Evolutionary conservation across 108 stramenopile species (phyloP).

Genomic region (Cyclotella choctawhatcheeana): DNA sequence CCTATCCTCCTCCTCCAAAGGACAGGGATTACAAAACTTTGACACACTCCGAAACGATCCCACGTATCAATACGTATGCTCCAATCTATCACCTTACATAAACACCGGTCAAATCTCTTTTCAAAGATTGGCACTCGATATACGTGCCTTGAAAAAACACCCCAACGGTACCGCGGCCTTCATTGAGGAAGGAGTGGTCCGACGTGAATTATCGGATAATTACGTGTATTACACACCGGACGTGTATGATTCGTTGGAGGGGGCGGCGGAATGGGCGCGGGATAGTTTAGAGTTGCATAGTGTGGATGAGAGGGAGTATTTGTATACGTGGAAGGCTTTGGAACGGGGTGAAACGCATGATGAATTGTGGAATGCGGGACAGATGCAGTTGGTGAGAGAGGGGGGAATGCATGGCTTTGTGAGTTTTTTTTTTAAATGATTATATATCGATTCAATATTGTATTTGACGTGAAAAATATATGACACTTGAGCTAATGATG

Average conservation of each 20-base stretch:
- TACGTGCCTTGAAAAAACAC: constrained; percentile 75
- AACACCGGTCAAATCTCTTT: constrained; percentile 91
- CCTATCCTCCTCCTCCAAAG: constrained; percentile 47
- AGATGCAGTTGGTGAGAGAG: constrained; percentile 87
- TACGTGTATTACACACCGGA: constrained; percentile 93
- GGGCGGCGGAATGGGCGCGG: constrained; percentile 93
- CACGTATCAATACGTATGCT: constrained; percentile 68
- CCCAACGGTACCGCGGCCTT: constrained; percentile 83
- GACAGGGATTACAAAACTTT: constrained; percentile 71
- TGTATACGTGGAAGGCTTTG: constrained; percentile 86
- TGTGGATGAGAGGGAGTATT: constrained; percentile 82
- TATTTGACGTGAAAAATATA: no score
- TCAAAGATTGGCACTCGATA: constrained; percentile 78
- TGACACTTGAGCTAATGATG: no score
- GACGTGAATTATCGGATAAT: constrained; percentile 97
- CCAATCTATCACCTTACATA: constrained; percentile 89
- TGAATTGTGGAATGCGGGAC: constrained; percentile 99
- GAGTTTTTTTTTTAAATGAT: no score
- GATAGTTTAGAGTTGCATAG: constrained; percentile 88
- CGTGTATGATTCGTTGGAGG: constrained; percentile 86
- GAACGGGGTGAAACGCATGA: constrained; percentile 93
- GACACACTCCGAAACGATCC: constrained; percentile 93
- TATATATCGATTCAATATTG: no score
- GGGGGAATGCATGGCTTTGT: constrained; percentile 99
- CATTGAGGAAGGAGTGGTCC: constrained; percentile 95